phyloP scores from a whole-genome alignment of 805 yeast species.

The Blastobotrys americana region DNA sequence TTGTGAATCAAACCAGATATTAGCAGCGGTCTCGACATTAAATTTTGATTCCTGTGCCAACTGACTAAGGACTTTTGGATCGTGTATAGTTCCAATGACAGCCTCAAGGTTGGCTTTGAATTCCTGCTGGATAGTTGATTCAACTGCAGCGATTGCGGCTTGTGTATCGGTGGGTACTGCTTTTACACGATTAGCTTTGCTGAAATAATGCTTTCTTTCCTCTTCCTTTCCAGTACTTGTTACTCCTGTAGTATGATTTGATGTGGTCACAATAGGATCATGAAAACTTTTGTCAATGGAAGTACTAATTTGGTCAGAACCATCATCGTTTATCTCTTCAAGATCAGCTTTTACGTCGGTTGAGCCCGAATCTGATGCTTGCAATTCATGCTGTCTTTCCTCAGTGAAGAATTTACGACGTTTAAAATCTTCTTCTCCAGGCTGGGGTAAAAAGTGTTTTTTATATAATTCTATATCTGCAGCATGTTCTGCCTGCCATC shows the following conservation, averaged over 20 bases:
- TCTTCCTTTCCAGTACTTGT: not conserved
- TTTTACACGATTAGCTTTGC: not conserved
- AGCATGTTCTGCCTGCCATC: not conserved
- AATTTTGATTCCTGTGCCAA: constrained; percentile 19
- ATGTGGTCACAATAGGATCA: not conserved
- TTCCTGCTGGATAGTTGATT: not conserved
- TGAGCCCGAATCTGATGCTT: not conserved
- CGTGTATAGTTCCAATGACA: constrained; percentile 23
- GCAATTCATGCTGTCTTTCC: no score
- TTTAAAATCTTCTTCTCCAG: not conserved
- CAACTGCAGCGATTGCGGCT: constrained; percentile 8
- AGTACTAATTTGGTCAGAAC: not conserved
- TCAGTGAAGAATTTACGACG: not conserved
- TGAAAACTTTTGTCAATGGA: not conserved
- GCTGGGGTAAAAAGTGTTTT: not conserved
- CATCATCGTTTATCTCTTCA: no score
- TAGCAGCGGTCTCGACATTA: constrained; percentile 25
- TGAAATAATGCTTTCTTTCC: no score
- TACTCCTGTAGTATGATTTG: not conserved
- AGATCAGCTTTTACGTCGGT: not conserved
- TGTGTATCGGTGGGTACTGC: not conserved
- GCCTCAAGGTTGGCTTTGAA: constrained; percentile 22
- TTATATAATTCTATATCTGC: not conserved
- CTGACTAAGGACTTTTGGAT: constrained; percentile 10
- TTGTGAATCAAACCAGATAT: constrained; percentile 21